Percentiles rank a stretch among this genome's conserved stretches.
phyloP scores from a whole-genome alignment of 2,329 filamentous ascomycete genomes.

The Aspergillus aculeatinus region DNA sequence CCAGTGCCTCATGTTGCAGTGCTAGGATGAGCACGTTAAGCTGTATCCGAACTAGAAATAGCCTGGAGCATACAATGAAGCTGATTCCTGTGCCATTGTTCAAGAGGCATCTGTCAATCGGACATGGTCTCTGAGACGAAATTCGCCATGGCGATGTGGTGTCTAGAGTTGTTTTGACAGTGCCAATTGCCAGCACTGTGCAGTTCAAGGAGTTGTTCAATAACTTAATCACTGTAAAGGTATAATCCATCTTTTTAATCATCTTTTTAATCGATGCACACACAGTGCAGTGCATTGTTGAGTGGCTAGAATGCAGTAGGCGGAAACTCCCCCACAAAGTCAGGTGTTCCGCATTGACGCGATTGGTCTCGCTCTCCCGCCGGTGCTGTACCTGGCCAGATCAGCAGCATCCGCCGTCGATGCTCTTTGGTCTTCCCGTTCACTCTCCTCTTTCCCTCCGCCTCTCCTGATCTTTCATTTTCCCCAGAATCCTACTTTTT shows the following conservation, averaged over 20 bases:
- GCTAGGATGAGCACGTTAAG: too few relatives aligned
- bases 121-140: too few relatives aligned
- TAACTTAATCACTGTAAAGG: too few relatives aligned
- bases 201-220: too few relatives aligned
- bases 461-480: conserved; percentile 1
- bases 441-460: conserved; percentile 10
- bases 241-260: too few relatives aligned
- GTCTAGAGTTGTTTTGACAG: too few relatives aligned
- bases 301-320: conserved; percentile 5
- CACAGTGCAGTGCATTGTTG: neutral
- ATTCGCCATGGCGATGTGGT: too few relatives aligned
- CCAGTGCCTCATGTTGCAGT: neutral
- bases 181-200: too few relatives aligned
- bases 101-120: too few relatives aligned
- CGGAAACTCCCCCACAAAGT: conserved; percentile 21
- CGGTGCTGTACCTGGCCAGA: conserved; percentile 8
- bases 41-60: too few relatives aligned
- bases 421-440: conserved; percentile 23
- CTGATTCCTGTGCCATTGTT: neutral
- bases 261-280: neutral
- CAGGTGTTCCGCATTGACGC: conserved; percentile 29
- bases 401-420: conserved; percentile 31
- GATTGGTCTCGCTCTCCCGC: neutral
- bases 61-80: neutral
- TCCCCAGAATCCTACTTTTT: conserved; percentile 12